phyloP scores from a whole-genome alignment of 495 filamentous ascomycete genomes.

The Penicillium daleae region DNA sequence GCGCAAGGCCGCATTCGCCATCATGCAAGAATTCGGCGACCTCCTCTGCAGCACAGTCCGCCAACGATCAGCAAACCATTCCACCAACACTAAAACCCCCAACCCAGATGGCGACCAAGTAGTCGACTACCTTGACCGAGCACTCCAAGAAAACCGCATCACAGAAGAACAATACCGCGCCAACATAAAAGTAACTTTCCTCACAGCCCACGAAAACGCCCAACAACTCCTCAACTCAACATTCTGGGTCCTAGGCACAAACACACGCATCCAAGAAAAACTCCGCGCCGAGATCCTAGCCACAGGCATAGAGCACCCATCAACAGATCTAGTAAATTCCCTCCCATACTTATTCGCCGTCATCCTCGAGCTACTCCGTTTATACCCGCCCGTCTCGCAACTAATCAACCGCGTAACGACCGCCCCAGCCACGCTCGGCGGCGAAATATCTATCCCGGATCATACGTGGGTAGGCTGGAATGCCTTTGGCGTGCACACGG shows the following conservation, averaged over 20 bases:
- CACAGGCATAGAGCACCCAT: slow-evolving; percentile 4
- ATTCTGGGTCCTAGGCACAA: slow-evolving; percentile 36
- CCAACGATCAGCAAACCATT: slow-evolving; percentile 6
- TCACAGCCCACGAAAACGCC: slow-evolving; percentile 41
- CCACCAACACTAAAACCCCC: neutral
- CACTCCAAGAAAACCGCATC: slow-evolving; percentile 27
- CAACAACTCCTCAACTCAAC: slow-evolving; percentile 38
- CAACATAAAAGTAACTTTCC: slow-evolving; percentile 40
- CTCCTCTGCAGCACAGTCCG: slow-evolving; percentile 31
- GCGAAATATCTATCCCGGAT: slow-evolving; percentile 31
- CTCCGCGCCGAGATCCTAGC: slow-evolving; percentile 33
- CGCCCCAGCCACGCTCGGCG: slow-evolving; percentile 24
- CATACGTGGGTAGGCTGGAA: slow-evolving; percentile 45
- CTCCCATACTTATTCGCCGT: slow-evolving; percentile 42
- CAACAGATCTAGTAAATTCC: slow-evolving; percentile 29
- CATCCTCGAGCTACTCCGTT: slow-evolving; percentile 43
- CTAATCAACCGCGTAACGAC: slow-evolving; percentile 38
- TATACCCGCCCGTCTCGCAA: slow-evolving; percentile 46
- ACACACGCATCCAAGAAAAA: slow-evolving; percentile 29
- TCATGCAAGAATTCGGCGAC: slow-evolving; percentile 38
- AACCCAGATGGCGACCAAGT: slow-evolving; percentile 25
- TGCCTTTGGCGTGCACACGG: slow-evolving; percentile 38
- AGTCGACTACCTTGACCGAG: slow-evolving; percentile 30
- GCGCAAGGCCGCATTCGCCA: slow-evolving; percentile 28
- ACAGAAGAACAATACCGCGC: slow-evolving; percentile 37